Evolutionary conservation across 1,284 basidiomycete species (phyloP).

Genomic region (Moniliella sp.): DNA sequence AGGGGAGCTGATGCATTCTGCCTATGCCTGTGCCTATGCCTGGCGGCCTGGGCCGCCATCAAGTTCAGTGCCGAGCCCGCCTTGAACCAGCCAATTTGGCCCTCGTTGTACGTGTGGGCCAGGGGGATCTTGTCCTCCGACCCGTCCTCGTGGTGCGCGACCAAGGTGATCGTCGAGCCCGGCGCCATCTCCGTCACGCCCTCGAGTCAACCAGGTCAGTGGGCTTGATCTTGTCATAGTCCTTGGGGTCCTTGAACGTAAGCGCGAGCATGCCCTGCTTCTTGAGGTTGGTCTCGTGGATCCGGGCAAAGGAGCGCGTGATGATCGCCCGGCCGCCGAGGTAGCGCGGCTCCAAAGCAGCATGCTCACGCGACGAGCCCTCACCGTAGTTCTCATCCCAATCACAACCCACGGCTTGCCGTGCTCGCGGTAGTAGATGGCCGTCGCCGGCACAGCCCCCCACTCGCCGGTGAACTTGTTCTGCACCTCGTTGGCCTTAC

Average conservation of each 20-base stretch:
- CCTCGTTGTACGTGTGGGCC: slow-evolving; percentile 28
- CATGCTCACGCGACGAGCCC: slow-evolving; percentile 91
- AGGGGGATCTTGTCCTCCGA: slow-evolving; percentile 24
- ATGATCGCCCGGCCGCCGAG: slow-evolving; percentile 88
- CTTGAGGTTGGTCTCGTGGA: slow-evolving; percentile 47
- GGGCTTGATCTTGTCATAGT: slow-evolving; percentile 29
- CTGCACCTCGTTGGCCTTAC: slow-evolving; percentile 78
- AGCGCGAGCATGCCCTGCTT: slow-evolving; percentile 21
- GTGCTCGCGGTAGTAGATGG: slow-evolving; percentile 63
- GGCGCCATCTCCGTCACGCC: slow-evolving; percentile 26
- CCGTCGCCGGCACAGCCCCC: slow-evolving; percentile 62
- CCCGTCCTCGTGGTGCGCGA: slow-evolving; percentile 29
- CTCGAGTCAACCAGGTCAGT: slow-evolving; percentile 23
- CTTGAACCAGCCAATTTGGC: slow-evolving; percentile 33
- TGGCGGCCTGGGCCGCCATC: no score
- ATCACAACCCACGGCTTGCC: slow-evolving; percentile 88
- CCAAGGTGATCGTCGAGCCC: slow-evolving; percentile 20
- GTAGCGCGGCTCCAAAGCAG: slow-evolving; percentile 88
- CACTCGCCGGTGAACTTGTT: slow-evolving; percentile 74
- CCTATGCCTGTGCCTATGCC: no score
- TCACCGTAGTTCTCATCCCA: slow-evolving; percentile 70
- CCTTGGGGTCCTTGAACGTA: slow-evolving; percentile 24
- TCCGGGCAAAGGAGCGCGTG: slow-evolving; percentile 85
- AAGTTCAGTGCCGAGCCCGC: no score
- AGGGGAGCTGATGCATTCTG: no score